Evolutionary conservation across 2,329 filamentous ascomycete genomes (phyloP), one percentile per base, ranked within the genome.

Genomic region (Boeremia exigua): DNA sequence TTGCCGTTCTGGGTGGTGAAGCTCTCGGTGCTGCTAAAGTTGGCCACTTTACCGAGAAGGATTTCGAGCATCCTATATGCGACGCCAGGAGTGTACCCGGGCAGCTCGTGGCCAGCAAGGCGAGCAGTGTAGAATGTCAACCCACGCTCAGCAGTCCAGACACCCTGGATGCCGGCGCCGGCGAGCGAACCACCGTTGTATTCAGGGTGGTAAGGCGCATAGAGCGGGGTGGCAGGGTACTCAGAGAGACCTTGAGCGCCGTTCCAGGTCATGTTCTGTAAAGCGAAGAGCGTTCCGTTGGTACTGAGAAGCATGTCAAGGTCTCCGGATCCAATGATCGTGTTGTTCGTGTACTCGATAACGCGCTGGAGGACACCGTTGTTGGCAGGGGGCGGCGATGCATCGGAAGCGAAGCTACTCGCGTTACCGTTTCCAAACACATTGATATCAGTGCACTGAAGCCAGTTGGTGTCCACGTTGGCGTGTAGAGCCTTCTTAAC

Each of bases 251-350:
- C 81, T 46, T 81, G 78, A 2, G 66, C 57, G 12, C 81, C 81
- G 62, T 81, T 78, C 80, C 81, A 83, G 2, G 81, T 84, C 73
- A 82, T 78, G 68, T 84, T 84, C 64, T 84, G 81, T 34, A 84
- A 73, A 3, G 79, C 77, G 17, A 84, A 72, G 4, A 84, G 72
- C 0, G 81, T 84, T 2, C 81, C 81, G 61, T 84, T 82, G 27
- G 80, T 80, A 43, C 74, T 70, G 42, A 84, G 76, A 4, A 81
- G 66, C 66, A 79, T 77, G 66, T 84, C 82, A 14, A 82, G 73
- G 49, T 80, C 75, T 6, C 79, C 81, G 42, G 74, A 77, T 33
- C 79, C 78, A 54, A 84, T 78, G 48, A 84, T 75, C 34, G 78
- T 78, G 60, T 82, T 81, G 68, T 83, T 82, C 4, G 80, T 82